Conservation (phyloP, 768 basidiomycete species). For the Ephemerocybe angulata region DNA sequence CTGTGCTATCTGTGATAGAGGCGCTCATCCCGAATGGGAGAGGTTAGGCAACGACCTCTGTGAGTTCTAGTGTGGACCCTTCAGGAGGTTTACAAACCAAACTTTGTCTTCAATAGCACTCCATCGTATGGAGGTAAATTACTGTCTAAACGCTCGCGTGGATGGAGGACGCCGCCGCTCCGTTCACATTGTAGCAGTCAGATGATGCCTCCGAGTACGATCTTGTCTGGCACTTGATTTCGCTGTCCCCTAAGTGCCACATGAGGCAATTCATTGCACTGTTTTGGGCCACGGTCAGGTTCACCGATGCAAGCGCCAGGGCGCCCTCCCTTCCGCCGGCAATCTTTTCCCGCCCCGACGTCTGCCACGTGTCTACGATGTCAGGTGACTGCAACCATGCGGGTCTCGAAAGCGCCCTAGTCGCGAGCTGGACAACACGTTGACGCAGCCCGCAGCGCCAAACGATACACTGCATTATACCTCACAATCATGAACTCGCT, state of each 20-base stretch:
- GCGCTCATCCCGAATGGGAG: too few species aligned
- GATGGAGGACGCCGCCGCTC: too few species aligned
- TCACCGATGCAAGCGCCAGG: neutral
- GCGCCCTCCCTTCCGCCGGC: neutral
- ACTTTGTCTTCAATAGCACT: too few species aligned
- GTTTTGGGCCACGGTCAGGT: neutral
- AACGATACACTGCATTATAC: neutral
- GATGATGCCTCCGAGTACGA: neutral
- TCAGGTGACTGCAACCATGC: neutral
- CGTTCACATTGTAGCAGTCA: neutral
- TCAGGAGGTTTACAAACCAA: too few species aligned
- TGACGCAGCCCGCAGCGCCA: neutral
- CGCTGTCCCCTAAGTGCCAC: neutral
- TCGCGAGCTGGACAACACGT: neutral
- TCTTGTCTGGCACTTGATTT: neutral
- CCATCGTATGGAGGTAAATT: too few species aligned
- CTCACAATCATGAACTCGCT: slow-evolving; percentile 79
- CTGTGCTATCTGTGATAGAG: too few species aligned
- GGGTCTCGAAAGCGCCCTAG: neutral
- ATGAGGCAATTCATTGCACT: neutral
- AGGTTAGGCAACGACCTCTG: too few species aligned
- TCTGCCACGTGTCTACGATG: neutral
- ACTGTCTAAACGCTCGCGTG: too few species aligned
- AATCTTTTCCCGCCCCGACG: neutral
- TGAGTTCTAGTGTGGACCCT: too few species aligned